phyloP scores from a whole-genome alignment of 345 rosid genomes.

The Eucalyptus curtisii region DNA sequence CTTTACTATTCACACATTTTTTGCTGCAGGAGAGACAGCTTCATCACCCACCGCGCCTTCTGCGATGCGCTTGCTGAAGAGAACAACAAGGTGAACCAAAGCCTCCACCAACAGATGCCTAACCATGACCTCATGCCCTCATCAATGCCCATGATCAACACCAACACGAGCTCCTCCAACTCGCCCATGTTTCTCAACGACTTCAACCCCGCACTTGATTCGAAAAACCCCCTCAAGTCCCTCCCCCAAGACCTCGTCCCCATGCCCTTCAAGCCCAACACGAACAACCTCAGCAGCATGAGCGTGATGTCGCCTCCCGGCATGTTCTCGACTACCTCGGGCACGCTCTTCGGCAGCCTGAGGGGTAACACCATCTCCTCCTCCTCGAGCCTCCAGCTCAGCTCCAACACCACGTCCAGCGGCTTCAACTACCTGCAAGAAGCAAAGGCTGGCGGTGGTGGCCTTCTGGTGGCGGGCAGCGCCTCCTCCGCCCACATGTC shows the following conservation, averaged over 20 bases:
- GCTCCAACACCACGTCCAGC: slow-evolving; percentile 34
- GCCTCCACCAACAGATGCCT: slow-evolving; percentile 23
- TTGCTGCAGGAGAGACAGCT: slow-evolving; percentile 49
- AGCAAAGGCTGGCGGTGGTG: slow-evolving; percentile 15
- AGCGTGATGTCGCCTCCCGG: slow-evolving; percentile 10
- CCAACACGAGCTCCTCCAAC: not conserved
- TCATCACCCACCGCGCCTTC: slow-evolving; percentile 65
- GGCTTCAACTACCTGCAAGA: slow-evolving; percentile 38
- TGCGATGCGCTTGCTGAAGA: slow-evolving; percentile 71
- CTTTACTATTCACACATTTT: not conserved
- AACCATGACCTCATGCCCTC: slow-evolving; percentile 21
- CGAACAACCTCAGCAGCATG: not conserved
- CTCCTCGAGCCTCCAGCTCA: slow-evolving; percentile 45
- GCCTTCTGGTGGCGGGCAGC: not conserved
- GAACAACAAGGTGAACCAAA: slow-evolving; percentile 57
- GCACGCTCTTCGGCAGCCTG: slow-evolving; percentile 29
- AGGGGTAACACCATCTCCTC: slow-evolving; percentile 22
- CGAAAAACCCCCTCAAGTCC: slow-evolving; percentile 35
- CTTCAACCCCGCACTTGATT: slow-evolving; percentile 19
- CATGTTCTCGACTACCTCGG: slow-evolving; percentile 47
- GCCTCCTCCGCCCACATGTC: slow-evolving; percentile 44
- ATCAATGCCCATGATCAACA: slow-evolving; percentile 9
- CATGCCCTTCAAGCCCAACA: slow-evolving; percentile 39
- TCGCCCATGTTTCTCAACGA: slow-evolving; percentile 21
- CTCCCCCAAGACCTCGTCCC: slow-evolving; percentile 41